These are phyloP conservation scores for Bothriochloa decipiens DNA, from an alignment of 176 grass and related monocot genomes.

Conservation along the genomic window DNA sequence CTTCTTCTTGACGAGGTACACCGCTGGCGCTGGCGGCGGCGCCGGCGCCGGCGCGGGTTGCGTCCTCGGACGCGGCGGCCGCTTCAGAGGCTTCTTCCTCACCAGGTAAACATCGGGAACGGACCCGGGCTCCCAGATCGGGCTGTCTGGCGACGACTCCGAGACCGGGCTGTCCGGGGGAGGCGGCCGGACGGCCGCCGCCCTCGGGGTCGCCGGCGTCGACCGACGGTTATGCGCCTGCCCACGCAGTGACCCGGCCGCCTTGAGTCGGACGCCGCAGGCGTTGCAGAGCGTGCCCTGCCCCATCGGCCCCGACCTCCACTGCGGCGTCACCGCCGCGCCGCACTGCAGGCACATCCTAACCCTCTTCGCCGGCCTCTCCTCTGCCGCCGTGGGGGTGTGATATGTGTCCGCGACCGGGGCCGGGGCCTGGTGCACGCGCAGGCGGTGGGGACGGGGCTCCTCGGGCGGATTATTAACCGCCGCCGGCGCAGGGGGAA, in stretches of 20 bases:
- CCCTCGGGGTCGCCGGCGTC: neutral
- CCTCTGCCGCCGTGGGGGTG: neutral
- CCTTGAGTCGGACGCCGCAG: slow-evolving; percentile 67
- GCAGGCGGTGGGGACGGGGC: neutral
- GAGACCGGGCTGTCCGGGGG: slow-evolving; percentile 47
- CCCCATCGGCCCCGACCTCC: slow-evolving; percentile 79
- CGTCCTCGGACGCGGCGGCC: neutral
- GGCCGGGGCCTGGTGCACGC: neutral
- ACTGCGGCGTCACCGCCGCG: slow-evolving; percentile 71
- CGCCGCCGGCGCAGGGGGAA: neutral
- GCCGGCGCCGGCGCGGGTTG: neutral
- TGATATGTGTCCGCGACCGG: neutral
- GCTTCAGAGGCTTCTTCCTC: slow-evolving; percentile 29
- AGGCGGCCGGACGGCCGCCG: neutral
- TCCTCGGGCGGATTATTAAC: neutral
- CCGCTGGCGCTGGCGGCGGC: neutral
- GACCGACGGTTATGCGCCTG: slow-evolving; percentile 42
- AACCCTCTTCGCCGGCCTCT: slow-evolving; percentile 51
- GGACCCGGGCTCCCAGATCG: slow-evolving; percentile 38
- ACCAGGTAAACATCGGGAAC: slow-evolving; percentile 43
- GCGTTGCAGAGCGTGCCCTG: slow-evolving; percentile 79
- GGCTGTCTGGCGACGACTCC: slow-evolving; percentile 36
- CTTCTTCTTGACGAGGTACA: slow-evolving; percentile 48
- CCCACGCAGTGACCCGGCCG: slow-evolving; percentile 61
- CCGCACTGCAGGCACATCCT: slow-evolving; percentile 71